Conservation (phyloP, 164 flowering plant genomes). For the Houttuynia cordata region DNA sequence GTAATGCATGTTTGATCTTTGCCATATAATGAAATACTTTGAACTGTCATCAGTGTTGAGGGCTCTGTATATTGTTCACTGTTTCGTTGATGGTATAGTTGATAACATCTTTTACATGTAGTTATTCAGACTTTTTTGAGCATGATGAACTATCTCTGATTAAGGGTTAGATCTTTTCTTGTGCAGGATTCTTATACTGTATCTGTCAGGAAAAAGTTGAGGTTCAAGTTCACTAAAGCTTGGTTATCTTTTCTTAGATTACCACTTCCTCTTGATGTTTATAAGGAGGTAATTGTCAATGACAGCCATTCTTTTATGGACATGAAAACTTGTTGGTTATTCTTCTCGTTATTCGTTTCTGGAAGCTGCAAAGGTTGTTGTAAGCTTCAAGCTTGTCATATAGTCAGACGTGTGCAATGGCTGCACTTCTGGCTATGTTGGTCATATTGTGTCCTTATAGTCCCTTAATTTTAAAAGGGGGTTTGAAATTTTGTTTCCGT, state of each 20-base stretch:
- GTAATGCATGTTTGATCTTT: not conserved
- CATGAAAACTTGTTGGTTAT: not conserved
- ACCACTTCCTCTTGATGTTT: conserved; percentile 75
- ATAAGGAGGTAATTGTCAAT: conserved; percentile 62
- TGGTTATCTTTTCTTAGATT: conserved; percentile 83
- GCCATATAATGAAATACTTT: not conserved
- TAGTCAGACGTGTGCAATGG: too few relatives aligned
- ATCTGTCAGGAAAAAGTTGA: conserved; percentile 50
- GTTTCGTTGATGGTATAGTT: too few relatives aligned
- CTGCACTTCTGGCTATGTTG: too few relatives aligned
- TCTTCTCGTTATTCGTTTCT: too few relatives aligned
- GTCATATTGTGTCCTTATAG: too few relatives aligned
- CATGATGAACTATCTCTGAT: too few relatives aligned
- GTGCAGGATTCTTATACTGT: not conserved
- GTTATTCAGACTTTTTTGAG: not conserved
- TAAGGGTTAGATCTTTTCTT: not conserved
- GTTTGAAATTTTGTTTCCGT: not conserved
- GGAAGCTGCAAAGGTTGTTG: too few relatives aligned
- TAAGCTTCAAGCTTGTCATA: too few relatives aligned
- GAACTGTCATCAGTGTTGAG: not conserved
- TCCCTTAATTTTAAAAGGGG: too few relatives aligned
- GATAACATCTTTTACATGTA: too few relatives aligned
- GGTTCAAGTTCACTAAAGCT: conserved; percentile 67
- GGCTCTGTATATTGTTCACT: not conserved
- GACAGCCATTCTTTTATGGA: not conserved